These are phyloP conservation scores for Colletotrichum lupini DNA, from an alignment of 2,329 filamentous ascomycete genomes.

Conservation along the genomic window DNA sequence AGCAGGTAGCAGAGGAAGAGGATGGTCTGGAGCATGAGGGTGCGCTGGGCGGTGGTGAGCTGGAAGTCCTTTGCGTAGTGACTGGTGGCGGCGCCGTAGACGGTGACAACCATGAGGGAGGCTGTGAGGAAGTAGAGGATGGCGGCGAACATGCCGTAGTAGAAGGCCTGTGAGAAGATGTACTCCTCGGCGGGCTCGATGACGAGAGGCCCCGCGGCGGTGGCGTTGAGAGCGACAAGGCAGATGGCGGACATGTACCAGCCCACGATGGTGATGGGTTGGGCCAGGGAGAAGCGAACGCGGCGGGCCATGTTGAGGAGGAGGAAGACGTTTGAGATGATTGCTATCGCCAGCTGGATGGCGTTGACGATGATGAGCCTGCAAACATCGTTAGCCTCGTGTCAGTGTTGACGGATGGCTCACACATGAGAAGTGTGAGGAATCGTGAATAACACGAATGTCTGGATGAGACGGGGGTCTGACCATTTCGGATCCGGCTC, in stretches of 20 bases:
- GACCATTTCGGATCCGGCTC: conserved; percentile 78
- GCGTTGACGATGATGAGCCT: conserved; percentile 82
- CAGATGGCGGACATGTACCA: conserved; percentile 78
- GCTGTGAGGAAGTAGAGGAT: conserved; percentile 83
- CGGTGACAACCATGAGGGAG: conserved; percentile 81
- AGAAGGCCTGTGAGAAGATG: conserved; percentile 83
- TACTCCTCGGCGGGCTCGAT: conserved; percentile 60
- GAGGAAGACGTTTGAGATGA: conserved; percentile 83
- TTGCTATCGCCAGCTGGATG: conserved; percentile 78
- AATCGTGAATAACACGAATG: background rate
- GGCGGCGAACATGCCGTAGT: conserved; percentile 85
- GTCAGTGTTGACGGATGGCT: background rate
- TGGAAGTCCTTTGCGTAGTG: conserved; percentile 84
- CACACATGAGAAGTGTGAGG: background rate
- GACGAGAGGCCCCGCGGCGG: conserved; percentile 69
- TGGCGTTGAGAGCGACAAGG: conserved; percentile 73
- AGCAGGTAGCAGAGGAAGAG: conserved; percentile 85
- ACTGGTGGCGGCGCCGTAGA: conserved; percentile 75
- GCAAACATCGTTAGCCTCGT: background rate
- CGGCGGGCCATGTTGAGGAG: conserved; percentile 87
- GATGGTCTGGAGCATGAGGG: conserved; percentile 91
- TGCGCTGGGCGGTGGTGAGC: conserved; percentile 84
- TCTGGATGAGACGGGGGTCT: conserved; percentile 36
- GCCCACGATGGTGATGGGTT: conserved; percentile 84
- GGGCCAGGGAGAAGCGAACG: conserved; percentile 82